phyloP scores from a whole-genome alignment of 2,329 filamentous ascomycete genomes.

The Fusarium lyarnte region DNA sequence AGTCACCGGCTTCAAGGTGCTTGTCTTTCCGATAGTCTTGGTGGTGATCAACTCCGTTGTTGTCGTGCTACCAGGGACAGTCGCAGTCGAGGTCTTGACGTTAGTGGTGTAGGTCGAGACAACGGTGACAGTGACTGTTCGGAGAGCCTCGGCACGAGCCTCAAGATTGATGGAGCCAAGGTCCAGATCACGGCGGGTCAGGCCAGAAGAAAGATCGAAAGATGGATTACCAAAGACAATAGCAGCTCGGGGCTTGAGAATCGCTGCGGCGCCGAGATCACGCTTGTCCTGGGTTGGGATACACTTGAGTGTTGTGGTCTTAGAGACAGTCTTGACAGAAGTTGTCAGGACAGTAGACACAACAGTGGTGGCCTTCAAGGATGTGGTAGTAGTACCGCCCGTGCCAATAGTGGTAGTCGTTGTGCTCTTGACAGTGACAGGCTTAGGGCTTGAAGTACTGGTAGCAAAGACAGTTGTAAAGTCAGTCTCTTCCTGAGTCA shows the following conservation, averaged over 20 bases:
- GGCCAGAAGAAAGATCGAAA: not conserved
- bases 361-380: conserved; percentile 37
- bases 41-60: conserved; percentile 24
- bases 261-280: not conserved
- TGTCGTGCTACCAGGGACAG: conserved; percentile 23
- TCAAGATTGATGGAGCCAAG: conserved; percentile 17
- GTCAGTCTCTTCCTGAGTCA: conserved; percentile 22
- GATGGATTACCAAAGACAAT: conserved; percentile 24
- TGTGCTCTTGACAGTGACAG: conserved; percentile 33
- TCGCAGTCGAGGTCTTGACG: conserved; percentile 21
- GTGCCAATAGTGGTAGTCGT: conserved; percentile 29
- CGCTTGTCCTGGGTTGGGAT: conserved; percentile 32
- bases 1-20: conserved; percentile 23
- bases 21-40: conserved; percentile 20
- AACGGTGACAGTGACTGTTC: conserved; percentile 18
- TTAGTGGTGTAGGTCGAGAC: conserved; percentile 27
- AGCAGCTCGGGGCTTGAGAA: conserved; percentile 8
- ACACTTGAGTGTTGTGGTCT: conserved; percentile 36
- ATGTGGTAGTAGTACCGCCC: conserved; percentile 30
- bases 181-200: conserved; percentile 21
- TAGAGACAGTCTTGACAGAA: conserved; percentile 26
- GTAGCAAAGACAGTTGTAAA: conserved; percentile 27
- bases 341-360: conserved; percentile 35
- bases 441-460: conserved; percentile 31
- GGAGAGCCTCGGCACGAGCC: conserved; percentile 11